These are phyloP conservation scores for Glebionis coronaria DNA, from an alignment of 129 eudicot genomes.

Conservation along the genomic window DNA sequence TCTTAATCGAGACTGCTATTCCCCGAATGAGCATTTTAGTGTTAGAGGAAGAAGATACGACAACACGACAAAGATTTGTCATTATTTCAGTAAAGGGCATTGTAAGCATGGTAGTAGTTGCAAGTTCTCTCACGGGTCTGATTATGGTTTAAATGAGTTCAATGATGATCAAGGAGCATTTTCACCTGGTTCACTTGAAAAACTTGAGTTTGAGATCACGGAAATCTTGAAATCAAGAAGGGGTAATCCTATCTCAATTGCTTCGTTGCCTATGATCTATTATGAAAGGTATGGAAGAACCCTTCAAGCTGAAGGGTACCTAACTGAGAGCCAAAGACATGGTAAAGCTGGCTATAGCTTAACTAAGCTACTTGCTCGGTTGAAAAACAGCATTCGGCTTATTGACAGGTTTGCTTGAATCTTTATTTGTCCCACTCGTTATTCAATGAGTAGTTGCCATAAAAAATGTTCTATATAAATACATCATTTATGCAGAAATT, in stretches of 20 bases:
- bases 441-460: no score
- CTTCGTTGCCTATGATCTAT: conserved; percentile 76
- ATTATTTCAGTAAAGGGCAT: conserved; percentile 66
- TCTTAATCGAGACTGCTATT: conserved; percentile 26
- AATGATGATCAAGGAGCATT: conserved; percentile 41
- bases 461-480: no score
- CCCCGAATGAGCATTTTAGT: conserved; percentile 24
- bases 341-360: conserved; percentile 80
- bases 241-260: conserved; percentile 69
- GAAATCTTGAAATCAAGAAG: conserved; percentile 69
- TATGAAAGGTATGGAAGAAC: conserved; percentile 61
- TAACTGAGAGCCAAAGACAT: conserved; percentile 76
- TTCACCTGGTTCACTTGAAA: conserved; percentile 58
- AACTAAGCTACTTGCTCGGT: conserved; percentile 75
- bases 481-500: no score
- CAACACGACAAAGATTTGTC: conserved; percentile 50
- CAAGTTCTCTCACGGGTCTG: conserved; percentile 55
- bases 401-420: conserved; percentile 56
- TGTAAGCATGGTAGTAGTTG: conserved; percentile 76
- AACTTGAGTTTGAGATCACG: conserved; percentile 55
- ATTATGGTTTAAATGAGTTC: conserved; percentile 31
- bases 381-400: conserved; percentile 56
- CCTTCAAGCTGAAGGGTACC: conserved; percentile 79
- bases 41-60: conserved; percentile 35
- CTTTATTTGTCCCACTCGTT: background rate